Conservation (phyloP, 768 basidiomycete genomes). For the Lactarius psammicola region DNA sequence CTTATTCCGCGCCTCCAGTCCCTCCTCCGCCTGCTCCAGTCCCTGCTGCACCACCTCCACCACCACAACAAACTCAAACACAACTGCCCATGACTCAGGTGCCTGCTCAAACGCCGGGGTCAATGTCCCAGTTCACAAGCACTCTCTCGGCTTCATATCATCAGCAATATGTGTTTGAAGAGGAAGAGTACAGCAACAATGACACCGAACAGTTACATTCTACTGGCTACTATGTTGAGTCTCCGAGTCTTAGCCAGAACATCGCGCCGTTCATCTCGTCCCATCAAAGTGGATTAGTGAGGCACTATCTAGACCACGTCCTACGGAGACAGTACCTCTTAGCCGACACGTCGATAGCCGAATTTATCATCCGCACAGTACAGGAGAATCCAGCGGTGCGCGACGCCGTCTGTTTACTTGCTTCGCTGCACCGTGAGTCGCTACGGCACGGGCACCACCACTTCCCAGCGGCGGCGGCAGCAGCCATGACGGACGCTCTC, state of each 20-base stretch:
- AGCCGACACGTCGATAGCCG: slow-evolving; percentile 48
- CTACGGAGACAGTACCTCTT: slow-evolving; percentile 69
- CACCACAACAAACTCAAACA: slow-evolving; percentile 1
- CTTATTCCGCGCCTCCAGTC: slow-evolving; percentile 25
- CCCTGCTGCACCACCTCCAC: not conserved
- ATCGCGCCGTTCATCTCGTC: slow-evolving; percentile 30
- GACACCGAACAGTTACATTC: slow-evolving; percentile 18
- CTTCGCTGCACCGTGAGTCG: slow-evolving; percentile 52
- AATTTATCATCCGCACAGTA: slow-evolving; percentile 52
- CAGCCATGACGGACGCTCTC: slow-evolving; percentile 7
- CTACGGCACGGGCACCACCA: slow-evolving; percentile 26
- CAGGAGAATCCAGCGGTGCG: slow-evolving; percentile 46
- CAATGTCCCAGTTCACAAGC: slow-evolving; percentile 17
- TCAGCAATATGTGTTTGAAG: slow-evolving; percentile 25
- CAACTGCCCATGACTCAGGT: not conserved
- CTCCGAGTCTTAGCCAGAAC: slow-evolving; percentile 23
- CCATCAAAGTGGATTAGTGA: slow-evolving; percentile 34
- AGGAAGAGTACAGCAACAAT: slow-evolving; percentile 24
- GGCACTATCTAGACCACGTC: slow-evolving; percentile 60
- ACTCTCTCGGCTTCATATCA: slow-evolving; percentile 26
- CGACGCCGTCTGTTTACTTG: slow-evolving; percentile 60
- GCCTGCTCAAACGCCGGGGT: not conserved
- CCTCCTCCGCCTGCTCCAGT: slow-evolving; percentile 1
- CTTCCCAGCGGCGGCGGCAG: not conserved
- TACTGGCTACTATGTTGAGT: slow-evolving; percentile 28